Conservation (phyloP, 164 flowering plant species). For the Litsea cubeba region DNA sequence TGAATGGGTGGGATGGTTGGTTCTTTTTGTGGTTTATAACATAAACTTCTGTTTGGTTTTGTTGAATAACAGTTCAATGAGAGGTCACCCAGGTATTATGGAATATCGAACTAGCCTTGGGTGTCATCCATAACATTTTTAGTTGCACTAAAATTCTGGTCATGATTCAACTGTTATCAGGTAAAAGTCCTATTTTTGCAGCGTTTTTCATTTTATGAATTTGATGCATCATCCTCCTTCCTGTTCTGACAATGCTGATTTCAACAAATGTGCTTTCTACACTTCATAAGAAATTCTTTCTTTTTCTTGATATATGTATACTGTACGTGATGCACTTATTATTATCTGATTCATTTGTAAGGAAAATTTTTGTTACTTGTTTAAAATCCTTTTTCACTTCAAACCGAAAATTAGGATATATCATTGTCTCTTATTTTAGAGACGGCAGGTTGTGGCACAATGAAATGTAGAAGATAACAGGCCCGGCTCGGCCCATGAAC, state of each 20-base stretch:
- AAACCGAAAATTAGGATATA: no score
- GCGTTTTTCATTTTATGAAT: not conserved
- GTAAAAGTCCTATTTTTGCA: not conserved
- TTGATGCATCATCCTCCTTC: not conserved
- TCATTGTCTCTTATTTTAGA: no score
- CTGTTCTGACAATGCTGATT: not conserved
- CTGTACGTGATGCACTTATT: no score
- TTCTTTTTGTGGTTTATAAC: not conserved
- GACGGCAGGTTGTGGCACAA: no score
- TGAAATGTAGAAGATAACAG: no score
- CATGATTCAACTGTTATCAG: constrained; percentile 2
- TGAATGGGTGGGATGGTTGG: not conserved
- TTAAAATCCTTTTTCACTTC: no score
- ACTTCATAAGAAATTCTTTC: no score
- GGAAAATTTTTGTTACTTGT: no score
- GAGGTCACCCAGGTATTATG: not conserved
- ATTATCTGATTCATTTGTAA: no score
- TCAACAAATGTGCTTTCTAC: no score
- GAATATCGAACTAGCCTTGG: constrained; percentile 1
- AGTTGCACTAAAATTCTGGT: not conserved
- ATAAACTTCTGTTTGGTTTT: not conserved
- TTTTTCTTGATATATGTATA: no score
- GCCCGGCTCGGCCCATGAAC: no score
- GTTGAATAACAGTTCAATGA: not conserved
- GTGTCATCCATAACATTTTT: not conserved